phyloP scores from a whole-genome alignment of 1,284 basidiomycete species.

The Ceratobasidium sp. region DNA sequence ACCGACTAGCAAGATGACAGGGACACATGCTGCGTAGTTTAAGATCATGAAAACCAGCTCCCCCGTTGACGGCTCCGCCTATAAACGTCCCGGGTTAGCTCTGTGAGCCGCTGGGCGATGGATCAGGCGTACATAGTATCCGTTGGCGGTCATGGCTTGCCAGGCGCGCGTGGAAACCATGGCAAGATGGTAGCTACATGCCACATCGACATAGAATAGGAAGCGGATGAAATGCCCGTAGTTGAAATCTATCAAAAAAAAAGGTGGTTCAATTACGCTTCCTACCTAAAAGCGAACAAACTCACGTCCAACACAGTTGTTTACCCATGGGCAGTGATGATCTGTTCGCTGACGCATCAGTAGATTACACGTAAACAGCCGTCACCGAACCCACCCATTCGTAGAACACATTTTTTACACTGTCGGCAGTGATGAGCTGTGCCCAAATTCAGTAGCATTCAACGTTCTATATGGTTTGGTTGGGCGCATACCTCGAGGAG shows the following conservation, averaged over 20 bases:
- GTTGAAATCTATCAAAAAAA: constrained; percentile 62
- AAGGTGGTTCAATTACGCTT: neutral
- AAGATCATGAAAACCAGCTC: constrained; percentile 88
- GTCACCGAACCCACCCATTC: constrained; percentile 70
- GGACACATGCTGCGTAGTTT: constrained; percentile 87
- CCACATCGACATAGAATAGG: constrained; percentile 89
- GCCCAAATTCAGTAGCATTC: neutral
- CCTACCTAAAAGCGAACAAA: neutral
- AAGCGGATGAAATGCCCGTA: constrained; percentile 93
- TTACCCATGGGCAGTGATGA: constrained; percentile 93
- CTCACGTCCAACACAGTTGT: constrained; percentile 86
- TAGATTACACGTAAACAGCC: constrained; percentile 40
- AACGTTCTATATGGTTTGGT: constrained; percentile 10
- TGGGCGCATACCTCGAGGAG: constrained; percentile 61
- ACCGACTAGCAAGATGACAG: constrained; percentile 87
- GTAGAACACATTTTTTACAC: constrained; percentile 85
- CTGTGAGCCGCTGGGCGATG: constrained; percentile 70
- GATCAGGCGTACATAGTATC: constrained; percentile 53
- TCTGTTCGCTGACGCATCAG: constrained; percentile 59
- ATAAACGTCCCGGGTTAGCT: constrained; percentile 53
- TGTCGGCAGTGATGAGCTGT: constrained; percentile 86
- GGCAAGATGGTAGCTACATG: constrained; percentile 81
- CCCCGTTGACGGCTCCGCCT: constrained; percentile 75
- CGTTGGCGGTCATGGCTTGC: constrained; percentile 57
- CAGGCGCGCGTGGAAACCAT: constrained; percentile 80